Evolutionary conservation across 495 filamentous ascomycete species (phyloP), one percentile per base, ranked within the genome.

Genomic region (Penicillium cataractarum): DNA sequence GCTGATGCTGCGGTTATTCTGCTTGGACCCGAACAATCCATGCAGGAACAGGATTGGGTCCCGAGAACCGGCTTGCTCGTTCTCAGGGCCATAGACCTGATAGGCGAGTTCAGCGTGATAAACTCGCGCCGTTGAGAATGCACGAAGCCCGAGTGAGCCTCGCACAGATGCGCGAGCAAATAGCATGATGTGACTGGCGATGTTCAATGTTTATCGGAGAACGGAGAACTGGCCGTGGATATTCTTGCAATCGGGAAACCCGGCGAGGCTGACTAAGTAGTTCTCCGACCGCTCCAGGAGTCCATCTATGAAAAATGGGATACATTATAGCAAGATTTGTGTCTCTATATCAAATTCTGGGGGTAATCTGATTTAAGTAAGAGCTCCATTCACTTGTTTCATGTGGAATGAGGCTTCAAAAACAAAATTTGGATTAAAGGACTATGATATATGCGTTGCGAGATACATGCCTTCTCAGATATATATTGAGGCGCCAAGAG

Each of bases 1-100:
- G 87, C 94, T 96, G 64, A 99, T 95, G 75, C 85, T 93, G 76
- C 94, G 79, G 71, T 98, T 95, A 69, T 99, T 99, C 81, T 91
- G 91, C 77, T 96, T 97, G 42, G 92, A 96, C 24, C 95, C 95
- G 71, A 99, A 98, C 17, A 99, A 82, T 4, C 95, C 95, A 74
- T 99, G 95, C 75, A 98, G 84, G 63, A 99, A 86, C 65, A 99
- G 76, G 60, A 99, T 90, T 1, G 95, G 92, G 49, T 83, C 83
- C 21, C 72, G 71, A 37, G 17, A 21, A 6, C 60, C 66, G 39
- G 64, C 62, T 40, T 77, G 65, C 55, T 70, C 74, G 19, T 66
- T 72, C 56, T 80, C 75, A 1, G 78, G 78, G 1, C 75, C 76
- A 56, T 74, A 78, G 31, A 79, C 75, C 58, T 81, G 76, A 60